Percentiles rank a stretch among this genome's conserved stretches.
Evolutionary conservation across 2,329 filamentous ascomycete species (phyloP).

Genomic region (Colletotrichum acutatum): DNA sequence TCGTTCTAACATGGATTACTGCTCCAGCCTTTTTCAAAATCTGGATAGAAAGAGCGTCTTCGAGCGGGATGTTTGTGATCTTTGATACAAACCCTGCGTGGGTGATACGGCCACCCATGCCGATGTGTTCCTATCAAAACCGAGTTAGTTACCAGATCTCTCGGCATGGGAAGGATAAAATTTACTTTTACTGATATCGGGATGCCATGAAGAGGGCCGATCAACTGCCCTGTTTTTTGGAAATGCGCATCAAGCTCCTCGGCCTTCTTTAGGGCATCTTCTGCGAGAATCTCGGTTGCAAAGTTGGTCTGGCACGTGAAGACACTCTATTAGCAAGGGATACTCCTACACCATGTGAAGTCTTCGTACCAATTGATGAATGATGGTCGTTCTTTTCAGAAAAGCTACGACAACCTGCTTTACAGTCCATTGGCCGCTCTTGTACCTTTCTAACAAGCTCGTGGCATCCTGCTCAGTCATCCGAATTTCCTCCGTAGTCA

Average conservation of each 20-base stretch:
- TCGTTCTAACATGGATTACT: conserved; percentile 67
- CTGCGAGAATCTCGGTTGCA: conserved; percentile 64
- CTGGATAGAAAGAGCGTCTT: conserved; percentile 52
- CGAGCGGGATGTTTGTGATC: conserved; percentile 64
- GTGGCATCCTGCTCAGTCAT: conserved; percentile 49
- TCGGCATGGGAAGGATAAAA: conserved; percentile 56
- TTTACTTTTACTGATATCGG: conserved; percentile 77
- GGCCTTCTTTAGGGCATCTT: conserved; percentile 61
- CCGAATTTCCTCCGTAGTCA: conserved; percentile 55
- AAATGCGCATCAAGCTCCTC: conserved; percentile 60
- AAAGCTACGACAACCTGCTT: conserved; percentile 42
- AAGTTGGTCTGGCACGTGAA: conserved; percentile 53
- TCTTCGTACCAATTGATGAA: conserved; percentile 11
- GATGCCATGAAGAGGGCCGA: conserved; percentile 73
- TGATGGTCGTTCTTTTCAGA: conserved; percentile 12
- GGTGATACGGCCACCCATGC: conserved; percentile 62
- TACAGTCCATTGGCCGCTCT: conserved; percentile 41
- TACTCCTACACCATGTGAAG: neutral
- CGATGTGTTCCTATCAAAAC: neutral
- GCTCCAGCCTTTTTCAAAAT: conserved; percentile 60
- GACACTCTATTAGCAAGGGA: neutral
- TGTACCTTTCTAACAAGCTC: neutral
- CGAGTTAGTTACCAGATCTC: neutral
- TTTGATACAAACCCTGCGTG: conserved; percentile 71
- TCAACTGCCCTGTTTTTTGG: conserved; percentile 53